Conservation (phyloP, 257 asterid genomes). For the Salvia rosmarinus region DNA sequence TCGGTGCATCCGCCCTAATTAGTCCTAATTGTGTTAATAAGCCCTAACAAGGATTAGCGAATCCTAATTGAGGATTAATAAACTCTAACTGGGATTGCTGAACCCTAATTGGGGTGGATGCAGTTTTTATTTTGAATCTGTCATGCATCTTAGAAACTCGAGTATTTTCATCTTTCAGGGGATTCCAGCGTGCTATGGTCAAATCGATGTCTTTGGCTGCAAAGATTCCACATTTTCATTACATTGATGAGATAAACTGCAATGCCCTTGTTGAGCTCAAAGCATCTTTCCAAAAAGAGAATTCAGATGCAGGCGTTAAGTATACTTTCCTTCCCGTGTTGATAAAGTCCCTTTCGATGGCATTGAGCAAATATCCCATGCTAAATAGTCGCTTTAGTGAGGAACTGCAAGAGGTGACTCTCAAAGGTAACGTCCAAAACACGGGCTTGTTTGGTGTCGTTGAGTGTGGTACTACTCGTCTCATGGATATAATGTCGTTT, state of each 20-base stretch:
- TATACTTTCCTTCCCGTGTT: slow-evolving; percentile 76
- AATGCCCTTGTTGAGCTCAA: slow-evolving; percentile 76
- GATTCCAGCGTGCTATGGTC: slow-evolving; percentile 95
- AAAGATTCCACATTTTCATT: slow-evolving; percentile 91
- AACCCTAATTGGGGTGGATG: too few relatives aligned
- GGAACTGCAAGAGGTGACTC: slow-evolving; percentile 70
- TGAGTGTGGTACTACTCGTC: not conserved
- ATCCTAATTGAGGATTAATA: too few relatives aligned
- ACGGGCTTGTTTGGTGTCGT: not conserved
- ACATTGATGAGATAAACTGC: slow-evolving; percentile 87
- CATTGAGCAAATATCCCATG: slow-evolving; percentile 69
- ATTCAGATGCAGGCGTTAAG: slow-evolving; percentile 73
- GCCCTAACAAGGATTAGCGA: too few relatives aligned
- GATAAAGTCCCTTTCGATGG: slow-evolving; percentile 88
- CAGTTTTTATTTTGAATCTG: too few relatives aligned
- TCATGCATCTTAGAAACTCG: too few relatives aligned
- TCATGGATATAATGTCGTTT: not conserved
- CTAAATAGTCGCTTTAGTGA: slow-evolving; percentile 85
- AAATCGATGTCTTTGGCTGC: slow-evolving; percentile 91
- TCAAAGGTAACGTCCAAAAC: slow-evolving; percentile 63
- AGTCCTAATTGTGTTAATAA: not conserved
- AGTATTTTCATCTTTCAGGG: slow-evolving; percentile 54
- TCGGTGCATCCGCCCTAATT: too few relatives aligned
- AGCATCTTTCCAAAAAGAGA: slow-evolving; percentile 69
- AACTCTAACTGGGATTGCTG: too few relatives aligned